Evolutionary conservation across 805 yeast genomes (phyloP).

Genomic region (Starmerella powellii): DNA sequence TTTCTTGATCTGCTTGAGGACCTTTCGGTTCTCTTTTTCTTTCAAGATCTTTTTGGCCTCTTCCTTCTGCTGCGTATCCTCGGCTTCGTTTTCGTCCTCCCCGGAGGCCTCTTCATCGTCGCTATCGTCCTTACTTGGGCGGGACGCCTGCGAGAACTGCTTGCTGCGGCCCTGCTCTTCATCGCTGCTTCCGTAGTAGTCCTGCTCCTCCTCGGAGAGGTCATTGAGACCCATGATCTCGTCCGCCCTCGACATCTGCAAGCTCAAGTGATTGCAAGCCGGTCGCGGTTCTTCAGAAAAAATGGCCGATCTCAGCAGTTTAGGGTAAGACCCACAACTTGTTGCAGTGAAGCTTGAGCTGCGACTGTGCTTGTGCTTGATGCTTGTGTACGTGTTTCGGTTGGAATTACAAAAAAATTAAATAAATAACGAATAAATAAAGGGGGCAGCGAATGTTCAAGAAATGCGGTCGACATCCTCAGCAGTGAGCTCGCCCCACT

Average conservation of each 20-base stretch:
- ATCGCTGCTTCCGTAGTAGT: conserved; percentile 9
- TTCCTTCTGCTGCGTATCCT: conserved; percentile 11
- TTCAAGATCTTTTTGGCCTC: conserved; percentile 24
- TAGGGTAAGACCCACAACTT: too few relatives aligned
- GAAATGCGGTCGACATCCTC: background rate
- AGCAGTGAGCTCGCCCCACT: background rate
- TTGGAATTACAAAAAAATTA: too few relatives aligned
- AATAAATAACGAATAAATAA: too few relatives aligned
- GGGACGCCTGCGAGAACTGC: conserved; percentile 2
- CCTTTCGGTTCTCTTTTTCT: conserved; percentile 29
- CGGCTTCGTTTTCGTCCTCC: conserved; percentile 21
- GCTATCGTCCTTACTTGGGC: background rate
- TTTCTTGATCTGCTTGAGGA: conserved; percentile 41
- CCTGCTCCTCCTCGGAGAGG: conserved; percentile 12
- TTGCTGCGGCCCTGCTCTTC: conserved; percentile 12
- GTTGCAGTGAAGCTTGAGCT: too few relatives aligned
- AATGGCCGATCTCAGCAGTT: too few relatives aligned
- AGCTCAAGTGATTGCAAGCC: too few relatives aligned
- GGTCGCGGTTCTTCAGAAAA: too few relatives aligned
- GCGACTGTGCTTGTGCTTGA: too few relatives aligned
- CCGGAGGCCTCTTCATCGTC: conserved; percentile 20
- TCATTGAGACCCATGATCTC: conserved; percentile 18
- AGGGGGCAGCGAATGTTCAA: too few relatives aligned
- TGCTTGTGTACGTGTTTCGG: too few relatives aligned
- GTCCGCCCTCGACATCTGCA: conserved; percentile 16